These are phyloP conservation scores for Neurospora sp. DNA, from an alignment of 495 filamentous ascomycete genomes.

Conservation along the genomic window DNA sequence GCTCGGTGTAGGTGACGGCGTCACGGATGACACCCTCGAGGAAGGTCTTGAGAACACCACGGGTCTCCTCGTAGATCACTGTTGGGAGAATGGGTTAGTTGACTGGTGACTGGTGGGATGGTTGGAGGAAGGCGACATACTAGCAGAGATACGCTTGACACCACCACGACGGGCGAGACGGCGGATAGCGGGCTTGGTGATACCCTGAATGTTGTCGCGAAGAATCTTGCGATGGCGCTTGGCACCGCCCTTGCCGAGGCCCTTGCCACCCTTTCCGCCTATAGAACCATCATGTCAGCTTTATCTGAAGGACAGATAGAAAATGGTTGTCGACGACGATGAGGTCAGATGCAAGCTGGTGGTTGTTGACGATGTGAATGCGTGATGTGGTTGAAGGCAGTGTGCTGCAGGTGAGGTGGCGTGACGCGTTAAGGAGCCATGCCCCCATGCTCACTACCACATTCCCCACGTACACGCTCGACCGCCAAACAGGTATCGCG, in stretches of 20 bases:
- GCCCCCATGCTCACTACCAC: slow-evolving; percentile 9
- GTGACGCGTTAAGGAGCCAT: slow-evolving; percentile 15
- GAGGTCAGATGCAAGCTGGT: not conserved
- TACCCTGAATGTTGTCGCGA: slow-evolving; percentile 99
- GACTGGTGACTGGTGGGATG: slow-evolving; percentile 53
- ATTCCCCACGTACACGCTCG: slow-evolving; percentile 15
- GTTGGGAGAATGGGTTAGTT: slow-evolving; percentile 35
- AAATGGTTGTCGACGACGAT: slow-evolving; percentile 2
- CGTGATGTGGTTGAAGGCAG: not conserved
- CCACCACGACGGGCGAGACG: slow-evolving; percentile 98
- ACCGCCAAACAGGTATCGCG: slow-evolving; percentile 16
- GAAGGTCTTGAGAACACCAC: slow-evolving; percentile 99
- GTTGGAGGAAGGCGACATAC: slow-evolving; percentile 38
- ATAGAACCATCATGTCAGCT: slow-evolving; percentile 17
- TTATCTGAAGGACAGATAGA: not conserved
- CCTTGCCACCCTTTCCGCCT: slow-evolving; percentile 82
- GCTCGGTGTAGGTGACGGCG: slow-evolving; percentile 95
- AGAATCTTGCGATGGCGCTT: slow-evolving; percentile 99
- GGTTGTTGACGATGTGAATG: not conserved
- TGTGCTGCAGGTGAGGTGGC: slow-evolving; percentile 1
- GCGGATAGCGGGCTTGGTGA: slow-evolving; percentile 99
- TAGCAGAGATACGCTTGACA: slow-evolving; percentile 99
- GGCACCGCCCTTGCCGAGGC: slow-evolving; percentile 76
- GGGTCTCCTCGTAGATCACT: slow-evolving; percentile 99
- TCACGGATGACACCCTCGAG: slow-evolving; percentile 99